Conservation (phyloP, 208 protist species). For the Crithidia brevicula region DNA sequence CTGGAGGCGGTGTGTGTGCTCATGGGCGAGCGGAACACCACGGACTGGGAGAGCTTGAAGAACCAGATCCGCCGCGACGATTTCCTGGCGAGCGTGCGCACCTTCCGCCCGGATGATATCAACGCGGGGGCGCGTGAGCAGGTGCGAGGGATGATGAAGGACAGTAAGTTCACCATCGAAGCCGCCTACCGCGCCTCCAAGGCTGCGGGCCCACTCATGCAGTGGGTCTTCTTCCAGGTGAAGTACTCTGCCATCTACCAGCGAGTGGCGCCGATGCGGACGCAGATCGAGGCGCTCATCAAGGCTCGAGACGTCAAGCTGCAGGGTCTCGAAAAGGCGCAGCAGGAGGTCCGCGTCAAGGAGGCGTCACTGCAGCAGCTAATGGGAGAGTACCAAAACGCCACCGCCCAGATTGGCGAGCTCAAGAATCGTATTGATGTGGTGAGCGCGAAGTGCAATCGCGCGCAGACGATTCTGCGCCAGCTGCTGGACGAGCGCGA, state of each 20-base stretch:
- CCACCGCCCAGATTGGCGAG: slow-evolving; percentile 92
- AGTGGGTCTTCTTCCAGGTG: slow-evolving; percentile 97
- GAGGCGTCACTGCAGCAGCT: slow-evolving; percentile 88
- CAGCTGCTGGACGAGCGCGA: slow-evolving; percentile 94
- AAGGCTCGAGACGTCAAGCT: slow-evolving; percentile 67
- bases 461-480: slow-evolving; percentile 92
- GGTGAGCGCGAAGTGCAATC: slow-evolving; percentile 90
- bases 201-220: slow-evolving; percentile 96
- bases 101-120: slow-evolving; percentile 94
- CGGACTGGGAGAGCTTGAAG: slow-evolving; percentile 96
- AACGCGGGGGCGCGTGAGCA: slow-evolving; percentile 58
- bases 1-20: slow-evolving; percentile 92
- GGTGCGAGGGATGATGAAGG: slow-evolving; percentile 85
- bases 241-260: slow-evolving; percentile 95
- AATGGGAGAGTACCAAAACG: slow-evolving; percentile 95
- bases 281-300: slow-evolving; percentile 92
- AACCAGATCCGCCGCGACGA: slow-evolving; percentile 91
- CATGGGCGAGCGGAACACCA: slow-evolving; percentile 76
- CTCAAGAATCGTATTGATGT: slow-evolving; percentile 90
- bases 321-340: slow-evolving; percentile 52
- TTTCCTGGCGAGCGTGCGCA: slow-evolving; percentile 96
- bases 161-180: slow-evolving; percentile 95
- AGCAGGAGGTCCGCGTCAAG: slow-evolving; percentile 86
- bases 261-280: slow-evolving; percentile 93
- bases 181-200: slow-evolving; percentile 94